A percentile compares a stretch with the other conserved stretches of the same genome.
Conservation (phyloP, 2,329 filamentous ascomycete species). For the Phyllosticta citribraziliensis region DNA sequence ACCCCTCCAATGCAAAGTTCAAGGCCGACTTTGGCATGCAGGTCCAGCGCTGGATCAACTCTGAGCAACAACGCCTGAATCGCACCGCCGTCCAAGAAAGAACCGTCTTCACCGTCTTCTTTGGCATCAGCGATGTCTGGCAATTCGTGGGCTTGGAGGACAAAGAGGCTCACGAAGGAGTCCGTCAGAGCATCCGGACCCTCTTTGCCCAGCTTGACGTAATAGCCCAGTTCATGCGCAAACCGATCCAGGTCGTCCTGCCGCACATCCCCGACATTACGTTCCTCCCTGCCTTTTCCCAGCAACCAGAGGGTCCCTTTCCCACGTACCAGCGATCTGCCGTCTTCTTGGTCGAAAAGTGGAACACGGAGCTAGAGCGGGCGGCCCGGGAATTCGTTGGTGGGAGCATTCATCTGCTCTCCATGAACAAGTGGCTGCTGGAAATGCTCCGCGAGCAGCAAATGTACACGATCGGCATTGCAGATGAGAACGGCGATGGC, state of each 20-base stretch:
- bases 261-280: constrained; percentile 26
- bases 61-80: constrained; percentile 18
- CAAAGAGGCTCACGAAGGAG: constrained; percentile 19
- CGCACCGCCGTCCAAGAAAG: constrained; percentile 18
- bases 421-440: constrained; percentile 24
- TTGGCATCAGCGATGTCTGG: constrained; percentile 28
- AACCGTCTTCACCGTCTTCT: constrained; percentile 28
- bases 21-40: constrained; percentile 28
- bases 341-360: constrained; percentile 25
- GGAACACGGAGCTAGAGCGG: constrained; percentile 25
- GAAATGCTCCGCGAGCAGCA: constrained; percentile 25
- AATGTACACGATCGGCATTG: constrained; percentile 21
- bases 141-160: constrained; percentile 22
- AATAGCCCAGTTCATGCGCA: constrained; percentile 20
- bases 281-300: constrained; percentile 25
- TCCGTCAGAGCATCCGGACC: constrained; percentile 23
- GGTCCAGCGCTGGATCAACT: constrained; percentile 26
- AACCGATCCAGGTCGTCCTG: constrained; percentile 20
- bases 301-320: constrained; percentile 17
- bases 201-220: constrained; percentile 26
- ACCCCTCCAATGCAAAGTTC: constrained; percentile 11
- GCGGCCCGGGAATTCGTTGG: constrained; percentile 21
- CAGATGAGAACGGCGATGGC: constrained; percentile 24
- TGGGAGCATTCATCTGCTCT: constrained; percentile 24
- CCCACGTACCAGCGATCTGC: constrained; percentile 24